Evolutionary conservation across 2,329 filamentous ascomycete species (phyloP), one percentile per base, ranked within the genome.

Genomic region (Endothia cerciana): DNA sequence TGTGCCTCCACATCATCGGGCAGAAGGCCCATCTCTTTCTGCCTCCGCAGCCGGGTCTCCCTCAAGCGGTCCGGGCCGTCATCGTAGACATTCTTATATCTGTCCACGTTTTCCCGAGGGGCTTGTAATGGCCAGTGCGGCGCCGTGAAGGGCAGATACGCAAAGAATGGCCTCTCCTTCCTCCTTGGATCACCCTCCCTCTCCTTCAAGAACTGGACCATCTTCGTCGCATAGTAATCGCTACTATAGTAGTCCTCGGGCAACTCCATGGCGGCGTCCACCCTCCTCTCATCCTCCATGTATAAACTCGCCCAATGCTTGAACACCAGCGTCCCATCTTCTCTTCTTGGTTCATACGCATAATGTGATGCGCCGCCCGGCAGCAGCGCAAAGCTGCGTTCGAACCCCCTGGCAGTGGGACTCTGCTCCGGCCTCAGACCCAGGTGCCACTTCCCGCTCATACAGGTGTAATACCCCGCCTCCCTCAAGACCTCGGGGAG

Each of bases 111-210:
- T 65, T 86, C 81, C 60, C 77, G 74, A 0, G 86, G 85, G 0
- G 85, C 85, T 69, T 89, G 87, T 5, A 89, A 74, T 1, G 87
- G 87, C 87, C 87, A 89, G 69, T 89, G 86, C 2, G 86, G 86
- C 0, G 86, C 87, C 0, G 85, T 86, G 72, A 88, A 89, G 1
- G 86, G 85, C 2, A 86, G 77, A 71, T 87, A 88, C 1, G 77
- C 85, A 70, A 88, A 89, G 76, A 89, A 88, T 0, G 86, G 83
- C 57, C 73, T 69, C 4, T 76, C 70, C 4, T 64, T 49, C 2
- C 71, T 70, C 74, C 70, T 76, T 79, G 72, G 33, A 6, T 67
- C 75, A 65, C 71, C 75, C 67, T 73, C 81, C 75, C 84, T 80
- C 59, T 83, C 81, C 43, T 78, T 74, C 0, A 87, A 74, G 61